These are phyloP conservation scores for Tephrocybe sp. DNA, from an alignment of 768 basidiomycete species.

Conservation along the genomic window DNA sequence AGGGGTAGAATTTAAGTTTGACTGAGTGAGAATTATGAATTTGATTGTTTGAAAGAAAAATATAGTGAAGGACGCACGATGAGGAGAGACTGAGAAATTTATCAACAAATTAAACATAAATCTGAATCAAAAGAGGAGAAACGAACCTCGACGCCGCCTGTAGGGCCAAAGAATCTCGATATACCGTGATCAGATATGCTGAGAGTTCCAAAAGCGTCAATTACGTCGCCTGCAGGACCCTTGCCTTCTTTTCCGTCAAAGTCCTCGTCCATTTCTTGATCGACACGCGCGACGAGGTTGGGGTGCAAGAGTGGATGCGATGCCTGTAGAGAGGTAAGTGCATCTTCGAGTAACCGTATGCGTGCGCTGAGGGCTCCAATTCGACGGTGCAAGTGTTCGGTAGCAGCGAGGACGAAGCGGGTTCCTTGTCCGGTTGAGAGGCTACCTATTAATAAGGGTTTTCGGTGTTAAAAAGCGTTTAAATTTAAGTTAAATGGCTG, in stretches of 20 bases:
- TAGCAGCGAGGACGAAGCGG: slow-evolving; percentile 63
- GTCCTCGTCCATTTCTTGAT: slow-evolving; percentile 22
- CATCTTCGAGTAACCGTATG: slow-evolving; percentile 54
- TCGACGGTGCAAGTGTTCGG: slow-evolving; percentile 61
- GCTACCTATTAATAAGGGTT: slow-evolving; percentile 42
- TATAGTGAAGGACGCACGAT: slow-evolving; percentile 13
- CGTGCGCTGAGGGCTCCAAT: slow-evolving; percentile 51
- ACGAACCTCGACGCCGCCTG: slow-evolving; percentile 66
- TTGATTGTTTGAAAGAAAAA: neutral
- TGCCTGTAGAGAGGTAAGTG: slow-evolving; percentile 48
- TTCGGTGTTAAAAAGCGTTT: neutral
- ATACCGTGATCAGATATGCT: slow-evolving; percentile 59
- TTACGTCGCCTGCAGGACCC: slow-evolving; percentile 33
- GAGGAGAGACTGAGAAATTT: slow-evolving; percentile 19
- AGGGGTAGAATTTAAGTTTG: slow-evolving; percentile 12
- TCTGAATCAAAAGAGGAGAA: neutral
- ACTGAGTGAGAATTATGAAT: neutral
- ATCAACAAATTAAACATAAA: neutral
- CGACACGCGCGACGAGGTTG: slow-evolving; percentile 39
- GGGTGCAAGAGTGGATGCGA: slow-evolving; percentile 60
- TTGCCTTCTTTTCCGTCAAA: neutral
- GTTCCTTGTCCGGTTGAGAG: slow-evolving; percentile 80
- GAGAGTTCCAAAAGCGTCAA: slow-evolving; percentile 59
- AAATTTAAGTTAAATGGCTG: slow-evolving; percentile 6
- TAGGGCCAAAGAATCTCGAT: slow-evolving; percentile 64